Evolutionary conservation across 148 eudicot genomes (phyloP).

Genomic region (Rhododendron henanense): DNA sequence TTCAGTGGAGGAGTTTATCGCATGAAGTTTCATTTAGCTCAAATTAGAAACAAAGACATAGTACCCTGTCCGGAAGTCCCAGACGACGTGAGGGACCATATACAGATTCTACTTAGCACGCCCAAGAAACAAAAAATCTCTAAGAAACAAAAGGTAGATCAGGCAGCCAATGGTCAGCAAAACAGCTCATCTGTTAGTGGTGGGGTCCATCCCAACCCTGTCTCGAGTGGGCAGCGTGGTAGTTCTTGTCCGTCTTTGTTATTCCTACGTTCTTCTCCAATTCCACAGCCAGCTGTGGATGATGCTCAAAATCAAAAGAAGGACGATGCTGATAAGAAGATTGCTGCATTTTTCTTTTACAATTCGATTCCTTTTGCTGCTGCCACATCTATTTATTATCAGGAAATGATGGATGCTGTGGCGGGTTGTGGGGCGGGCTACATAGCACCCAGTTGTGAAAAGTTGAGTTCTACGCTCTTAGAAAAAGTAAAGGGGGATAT

Average conservation of each 20-base stretch:
- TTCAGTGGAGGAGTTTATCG: conserved; percentile 46
- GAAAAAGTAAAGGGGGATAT: conserved; percentile 29
- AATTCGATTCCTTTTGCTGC: conserved; percentile 35
- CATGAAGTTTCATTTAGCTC: conserved; percentile 46
- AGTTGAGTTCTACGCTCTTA: conserved; percentile 25
- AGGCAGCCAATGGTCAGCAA: conserved; percentile 26
- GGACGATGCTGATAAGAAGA: conserved; percentile 34
- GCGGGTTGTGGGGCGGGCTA: conserved; percentile 37
- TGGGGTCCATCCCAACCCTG: conserved; percentile 22
- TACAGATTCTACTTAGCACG: conserved; percentile 26
- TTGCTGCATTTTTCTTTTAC: conserved; percentile 34
- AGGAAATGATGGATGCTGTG: conserved; percentile 39
- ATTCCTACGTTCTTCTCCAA: conserved; percentile 18
- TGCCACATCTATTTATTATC: conserved; percentile 32
- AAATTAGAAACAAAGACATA: conserved; percentile 40
- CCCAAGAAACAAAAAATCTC: conserved; percentile 32
- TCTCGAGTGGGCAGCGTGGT: conserved; percentile 24
- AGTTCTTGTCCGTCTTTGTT: conserved; percentile 26
- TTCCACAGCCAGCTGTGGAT: conserved; percentile 16
- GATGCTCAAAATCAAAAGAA: conserved; percentile 28
- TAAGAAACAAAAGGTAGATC: conserved; percentile 27
- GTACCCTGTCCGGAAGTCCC: conserved; percentile 42
- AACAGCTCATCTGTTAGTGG: conserved; percentile 38
- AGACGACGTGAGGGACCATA: conserved; percentile 32
- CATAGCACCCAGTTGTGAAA: conserved; percentile 29